Evolutionary conservation across 805 yeast species (phyloP).

Genomic region (Schizosaccharomyces octosporus): DNA sequence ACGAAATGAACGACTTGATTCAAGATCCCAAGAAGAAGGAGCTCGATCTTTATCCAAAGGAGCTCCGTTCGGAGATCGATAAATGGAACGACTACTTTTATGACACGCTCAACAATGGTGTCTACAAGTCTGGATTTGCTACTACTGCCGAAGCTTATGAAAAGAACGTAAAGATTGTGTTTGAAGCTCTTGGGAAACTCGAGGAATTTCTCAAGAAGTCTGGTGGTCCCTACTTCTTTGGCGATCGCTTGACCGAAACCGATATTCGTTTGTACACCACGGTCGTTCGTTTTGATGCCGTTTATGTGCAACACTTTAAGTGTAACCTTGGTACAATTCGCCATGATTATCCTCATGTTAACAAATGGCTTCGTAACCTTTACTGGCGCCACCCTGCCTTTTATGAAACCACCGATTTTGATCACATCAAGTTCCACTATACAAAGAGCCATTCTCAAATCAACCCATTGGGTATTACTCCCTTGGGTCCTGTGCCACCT

Average conservation of each 20-base stretch:
- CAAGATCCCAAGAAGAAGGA: constrained; percentile 21
- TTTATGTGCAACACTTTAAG: constrained; percentile 83
- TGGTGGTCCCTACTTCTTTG: constrained; percentile 23
- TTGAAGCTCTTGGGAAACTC: constrained; percentile 41
- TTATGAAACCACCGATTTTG: constrained; percentile 56
- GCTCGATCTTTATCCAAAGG: constrained; percentile 40
- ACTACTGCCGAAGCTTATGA: constrained; percentile 57
- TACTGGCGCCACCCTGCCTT: constrained; percentile 61
- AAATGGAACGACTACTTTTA: constrained; percentile 62
- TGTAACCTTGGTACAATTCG: constrained; percentile 68
- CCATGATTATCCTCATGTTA: constrained; percentile 48
- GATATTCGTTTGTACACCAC: constrained; percentile 73
- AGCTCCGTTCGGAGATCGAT: constrained; percentile 34
- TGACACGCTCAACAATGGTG: constrained; percentile 71
- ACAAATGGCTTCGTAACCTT: constrained; percentile 57
- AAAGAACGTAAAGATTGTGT: constrained; percentile 35
- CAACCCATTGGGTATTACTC: constrained; percentile 66
- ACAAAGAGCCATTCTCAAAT: constrained; percentile 38
- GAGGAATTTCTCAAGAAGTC: constrained; percentile 28
- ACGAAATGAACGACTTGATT: constrained; percentile 30
- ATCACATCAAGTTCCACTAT: constrained; percentile 75
- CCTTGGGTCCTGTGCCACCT: constrained; percentile 60
- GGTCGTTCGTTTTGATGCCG: constrained; percentile 72
- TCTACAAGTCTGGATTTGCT: constrained; percentile 79
- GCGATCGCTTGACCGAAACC: constrained; percentile 53